Percentiles rank a stretch among this genome's conserved stretches.
Evolutionary conservation across 495 filamentous ascomycete species (phyloP).

Genomic region (Xylaria telfairii): DNA sequence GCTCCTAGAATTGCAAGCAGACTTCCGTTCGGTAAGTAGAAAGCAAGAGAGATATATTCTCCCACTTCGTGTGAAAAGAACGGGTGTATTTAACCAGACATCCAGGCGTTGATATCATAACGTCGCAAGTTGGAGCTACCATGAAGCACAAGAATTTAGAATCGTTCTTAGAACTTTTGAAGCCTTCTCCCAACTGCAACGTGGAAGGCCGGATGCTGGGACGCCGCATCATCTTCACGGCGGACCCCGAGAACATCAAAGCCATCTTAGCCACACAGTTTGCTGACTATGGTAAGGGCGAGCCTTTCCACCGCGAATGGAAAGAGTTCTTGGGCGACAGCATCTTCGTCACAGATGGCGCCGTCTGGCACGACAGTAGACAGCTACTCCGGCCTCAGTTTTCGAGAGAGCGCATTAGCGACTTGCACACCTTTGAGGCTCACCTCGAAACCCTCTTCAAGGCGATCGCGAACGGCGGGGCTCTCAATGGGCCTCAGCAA

Average conservation of each 20-base stretch:
- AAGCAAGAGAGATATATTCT: background rate
- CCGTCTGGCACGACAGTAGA: conserved; percentile 74
- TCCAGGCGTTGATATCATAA: conserved; percentile 68
- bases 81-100: background rate
- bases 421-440: conserved; percentile 79
- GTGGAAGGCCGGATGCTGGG: conserved; percentile 63
- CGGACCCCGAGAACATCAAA: conserved; percentile 85
- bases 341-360: conserved; percentile 81
- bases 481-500: conserved; percentile 49
- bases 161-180: conserved; percentile 63
- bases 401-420: conserved; percentile 76
- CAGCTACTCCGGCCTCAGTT: conserved; percentile 86
- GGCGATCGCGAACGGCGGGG: conserved; percentile 63
- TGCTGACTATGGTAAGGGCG: conserved; percentile 73
- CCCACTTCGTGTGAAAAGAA: background rate
- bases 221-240: conserved; percentile 67
- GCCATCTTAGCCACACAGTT: conserved; percentile 83
- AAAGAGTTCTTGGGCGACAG: conserved; percentile 75
- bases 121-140: conserved; percentile 55
- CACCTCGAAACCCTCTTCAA: conserved; percentile 71
- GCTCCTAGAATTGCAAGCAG: conserved; percentile 28
- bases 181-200: conserved; percentile 51
- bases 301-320: conserved; percentile 72
- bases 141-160: conserved; percentile 60
- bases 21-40: conserved; percentile 36